phyloP scores from a whole-genome alignment of 1,284 basidiomycete genomes.

The Papiliotrema fonsecae region DNA sequence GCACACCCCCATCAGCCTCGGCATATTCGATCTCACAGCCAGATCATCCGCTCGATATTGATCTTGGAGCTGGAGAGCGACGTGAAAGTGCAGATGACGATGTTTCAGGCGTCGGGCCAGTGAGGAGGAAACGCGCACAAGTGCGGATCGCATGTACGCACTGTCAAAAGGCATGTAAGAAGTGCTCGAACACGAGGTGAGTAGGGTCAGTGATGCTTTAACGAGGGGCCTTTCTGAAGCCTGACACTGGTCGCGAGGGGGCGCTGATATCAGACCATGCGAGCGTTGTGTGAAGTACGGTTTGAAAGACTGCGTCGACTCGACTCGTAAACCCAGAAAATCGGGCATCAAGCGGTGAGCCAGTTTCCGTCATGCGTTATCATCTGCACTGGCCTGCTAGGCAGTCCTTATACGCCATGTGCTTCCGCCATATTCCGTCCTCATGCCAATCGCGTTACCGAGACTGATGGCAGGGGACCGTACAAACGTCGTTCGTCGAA shows the following conservation, averaged over 20 bases:
- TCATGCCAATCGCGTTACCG: too few species aligned
- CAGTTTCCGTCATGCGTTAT: background rate
- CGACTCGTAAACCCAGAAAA: slow-evolving; percentile 37
- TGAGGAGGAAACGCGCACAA: slow-evolving; percentile 32
- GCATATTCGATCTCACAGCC: background rate
- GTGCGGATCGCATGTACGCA: slow-evolving; percentile 42
- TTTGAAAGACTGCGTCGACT: slow-evolving; percentile 34
- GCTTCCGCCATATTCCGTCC: too few species aligned
- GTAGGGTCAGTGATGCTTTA: slow-evolving; percentile 1
- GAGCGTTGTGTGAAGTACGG: slow-evolving; percentile 40
- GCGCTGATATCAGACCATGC: slow-evolving; percentile 26
- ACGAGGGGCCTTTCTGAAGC: background rate
- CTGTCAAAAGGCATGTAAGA: slow-evolving; percentile 46
- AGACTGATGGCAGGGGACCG: slow-evolving; percentile 23
- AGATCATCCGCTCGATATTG: background rate
- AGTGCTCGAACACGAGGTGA: slow-evolving; percentile 41
- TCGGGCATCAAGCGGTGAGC: slow-evolving; percentile 39
- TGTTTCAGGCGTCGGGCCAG: background rate
- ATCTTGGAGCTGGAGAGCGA: background rate
- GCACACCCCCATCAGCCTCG: background rate
- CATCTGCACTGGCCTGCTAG: background rate
- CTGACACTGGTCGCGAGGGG: background rate
- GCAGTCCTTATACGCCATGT: too few species aligned
- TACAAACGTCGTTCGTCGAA: slow-evolving; percentile 22
- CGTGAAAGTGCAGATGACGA: background rate